Conservation (phyloP, 352 stramenopile genomes). For the Aphanomyces cochlioides region DNA sequence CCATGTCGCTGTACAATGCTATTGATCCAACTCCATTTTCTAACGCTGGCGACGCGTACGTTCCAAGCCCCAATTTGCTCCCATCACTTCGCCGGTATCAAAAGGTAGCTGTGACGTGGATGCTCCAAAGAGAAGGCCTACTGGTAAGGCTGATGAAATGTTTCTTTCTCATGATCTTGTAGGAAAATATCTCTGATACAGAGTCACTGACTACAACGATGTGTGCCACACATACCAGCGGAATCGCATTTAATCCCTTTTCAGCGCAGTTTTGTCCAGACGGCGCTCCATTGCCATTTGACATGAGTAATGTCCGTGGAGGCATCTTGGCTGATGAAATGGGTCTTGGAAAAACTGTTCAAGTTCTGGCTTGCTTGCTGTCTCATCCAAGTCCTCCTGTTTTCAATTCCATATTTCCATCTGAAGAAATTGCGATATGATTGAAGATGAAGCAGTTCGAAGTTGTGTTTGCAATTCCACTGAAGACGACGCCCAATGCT, state of each 20-base stretch:
- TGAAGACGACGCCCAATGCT: slow-evolving; percentile 40
- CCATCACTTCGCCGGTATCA: slow-evolving; percentile 68
- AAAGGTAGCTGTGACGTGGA: slow-evolving; percentile 52
- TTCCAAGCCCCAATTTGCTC: slow-evolving; percentile 39
- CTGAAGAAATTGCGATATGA: not conserved
- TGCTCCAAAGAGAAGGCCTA: slow-evolving; percentile 38
- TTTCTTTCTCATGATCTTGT: too few species aligned
- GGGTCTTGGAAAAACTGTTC: slow-evolving; percentile 86
- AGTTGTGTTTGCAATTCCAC: slow-evolving; percentile 57
- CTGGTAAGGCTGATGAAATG: too few species aligned
- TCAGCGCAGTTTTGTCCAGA: not conserved
- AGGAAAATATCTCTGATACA: too few species aligned
- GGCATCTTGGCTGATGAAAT: slow-evolving; percentile 93
- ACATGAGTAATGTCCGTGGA: slow-evolving; percentile 41
- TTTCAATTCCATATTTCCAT: slow-evolving; percentile 7
- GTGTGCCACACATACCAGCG: not conserved
- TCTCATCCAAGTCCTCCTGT: slow-evolving; percentile 42
- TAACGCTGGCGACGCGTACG: not conserved
- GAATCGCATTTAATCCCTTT: slow-evolving; percentile 43
- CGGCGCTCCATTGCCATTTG: slow-evolving; percentile 13
- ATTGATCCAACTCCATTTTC: slow-evolving; percentile 35
- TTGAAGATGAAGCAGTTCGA: slow-evolving; percentile 4
- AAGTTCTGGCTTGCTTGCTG: slow-evolving; percentile 53
- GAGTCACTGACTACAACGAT: too few species aligned
- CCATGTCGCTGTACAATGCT: slow-evolving; percentile 35